These are phyloP conservation scores for Umbelopsis sp. DNA, from an alignment of 192 early-diverging fungal species.

Conservation along the genomic window DNA sequence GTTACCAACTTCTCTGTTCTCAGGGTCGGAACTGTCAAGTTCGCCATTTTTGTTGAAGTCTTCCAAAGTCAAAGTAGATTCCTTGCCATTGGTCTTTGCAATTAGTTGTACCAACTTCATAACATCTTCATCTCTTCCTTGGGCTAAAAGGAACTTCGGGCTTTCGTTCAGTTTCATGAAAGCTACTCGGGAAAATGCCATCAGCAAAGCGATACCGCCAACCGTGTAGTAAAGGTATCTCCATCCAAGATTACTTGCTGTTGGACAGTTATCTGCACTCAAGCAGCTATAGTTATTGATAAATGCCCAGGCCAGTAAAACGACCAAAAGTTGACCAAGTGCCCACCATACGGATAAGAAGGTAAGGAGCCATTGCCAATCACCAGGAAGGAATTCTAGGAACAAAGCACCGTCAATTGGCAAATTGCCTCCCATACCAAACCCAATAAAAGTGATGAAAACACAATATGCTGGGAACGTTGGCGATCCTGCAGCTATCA, in stretches of 20 bases:
- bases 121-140: conserved; percentile 62
- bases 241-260: conserved; percentile 60
- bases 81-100: conserved; percentile 62
- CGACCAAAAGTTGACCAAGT: conserved; percentile 72
- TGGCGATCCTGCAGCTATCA: conserved; percentile 59
- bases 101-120: conserved; percentile 68
- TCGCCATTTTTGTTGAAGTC: not conserved
- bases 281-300: not conserved
- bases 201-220: conserved; percentile 60
- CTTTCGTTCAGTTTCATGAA: conserved; percentile 74
- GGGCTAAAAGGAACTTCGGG: conserved; percentile 75
- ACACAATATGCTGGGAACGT: conserved; percentile 53
- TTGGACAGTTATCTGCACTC: not conserved
- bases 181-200: conserved; percentile 68
- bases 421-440: conserved; percentile 72
- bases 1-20: not conserved
- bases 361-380: conserved; percentile 78
- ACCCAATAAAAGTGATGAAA: conserved; percentile 66
- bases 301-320: conserved; percentile 42
- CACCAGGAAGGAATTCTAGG: conserved; percentile 80
- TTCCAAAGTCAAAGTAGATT: not conserved
- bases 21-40: not conserved
- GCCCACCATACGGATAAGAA: conserved; percentile 85
- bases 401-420: conserved; percentile 76
- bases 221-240: conserved; percentile 65